These are phyloP conservation scores for Toxicodendron radicans DNA, from an alignment of 345 rosid species.

Conservation along the genomic window DNA sequence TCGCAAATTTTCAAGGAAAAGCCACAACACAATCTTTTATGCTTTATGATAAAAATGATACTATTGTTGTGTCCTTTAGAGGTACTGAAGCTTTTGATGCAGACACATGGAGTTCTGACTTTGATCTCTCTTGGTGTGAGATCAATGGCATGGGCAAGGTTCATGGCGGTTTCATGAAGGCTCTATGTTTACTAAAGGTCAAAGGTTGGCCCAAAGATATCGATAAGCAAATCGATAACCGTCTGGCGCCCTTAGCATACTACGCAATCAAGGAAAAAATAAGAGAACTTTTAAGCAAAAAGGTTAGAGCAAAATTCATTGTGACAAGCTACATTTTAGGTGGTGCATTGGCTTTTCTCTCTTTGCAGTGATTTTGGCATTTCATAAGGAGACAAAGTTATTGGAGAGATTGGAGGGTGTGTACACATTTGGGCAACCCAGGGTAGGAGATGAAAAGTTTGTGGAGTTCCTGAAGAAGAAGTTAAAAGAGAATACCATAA, in stretches of 20 bases:
- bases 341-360: constrained; percentile 71
- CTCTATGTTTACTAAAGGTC: constrained; percentile 59
- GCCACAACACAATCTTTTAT: constrained; percentile 60
- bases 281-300: constrained; percentile 30
- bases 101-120: constrained; percentile 68
- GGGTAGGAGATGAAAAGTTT: constrained; percentile 63
- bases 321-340: constrained; percentile 75
- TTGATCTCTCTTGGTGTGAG: constrained; percentile 74
- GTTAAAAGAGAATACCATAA: constrained; percentile 33
- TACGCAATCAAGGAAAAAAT: constrained; percentile 59
- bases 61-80: constrained; percentile 59
- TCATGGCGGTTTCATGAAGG: constrained; percentile 82
- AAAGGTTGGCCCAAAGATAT: constrained; percentile 57
- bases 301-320: constrained; percentile 37
- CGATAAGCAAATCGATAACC: constrained; percentile 8
- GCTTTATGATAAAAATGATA: constrained; percentile 42
- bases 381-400: constrained; percentile 51
- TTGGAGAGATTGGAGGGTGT: constrained; percentile 57
- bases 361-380: constrained; percentile 49
- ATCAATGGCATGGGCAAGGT: constrained; percentile 56
- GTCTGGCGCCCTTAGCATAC: constrained; percentile 41
- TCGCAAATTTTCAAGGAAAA: constrained; percentile 51
- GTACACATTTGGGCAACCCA: constrained; percentile 78
- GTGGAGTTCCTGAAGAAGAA: constrained; percentile 51
- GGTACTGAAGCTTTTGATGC: constrained; percentile 70